Conservation (phyloP, 768 basidiomycete genomes). For the Phaeolepiota aurea region DNA sequence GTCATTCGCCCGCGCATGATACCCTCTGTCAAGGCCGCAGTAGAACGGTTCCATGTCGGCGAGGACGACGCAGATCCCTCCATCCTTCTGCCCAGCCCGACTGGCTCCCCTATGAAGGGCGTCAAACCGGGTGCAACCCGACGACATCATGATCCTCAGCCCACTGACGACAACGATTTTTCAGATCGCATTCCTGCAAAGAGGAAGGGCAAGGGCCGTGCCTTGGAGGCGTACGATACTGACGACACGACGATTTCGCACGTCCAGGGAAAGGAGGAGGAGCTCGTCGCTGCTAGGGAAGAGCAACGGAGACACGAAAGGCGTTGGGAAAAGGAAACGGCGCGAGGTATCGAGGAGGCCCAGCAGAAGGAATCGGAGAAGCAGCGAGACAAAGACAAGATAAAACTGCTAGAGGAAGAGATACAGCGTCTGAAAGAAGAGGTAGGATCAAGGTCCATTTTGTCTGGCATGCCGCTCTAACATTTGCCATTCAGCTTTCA, state of each 20-base stretch:
- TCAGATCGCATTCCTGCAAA: not conserved
- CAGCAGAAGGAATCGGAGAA: constrained; percentile 32
- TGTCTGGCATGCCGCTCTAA: not conserved
- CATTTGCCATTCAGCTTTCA: constrained; percentile 31
- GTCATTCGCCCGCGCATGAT: constrained; percentile 21
- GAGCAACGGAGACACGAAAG: constrained; percentile 39
- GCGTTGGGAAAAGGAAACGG: constrained; percentile 27
- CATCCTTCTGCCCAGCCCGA: constrained; percentile 39
- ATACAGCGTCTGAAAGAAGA: constrained; percentile 50
- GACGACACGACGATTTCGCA: constrained; percentile 37
- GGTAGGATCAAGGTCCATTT: constrained; percentile 21
- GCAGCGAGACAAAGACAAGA: constrained; percentile 51
- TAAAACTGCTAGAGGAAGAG: constrained; percentile 59
- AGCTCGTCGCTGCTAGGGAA: constrained; percentile 46
- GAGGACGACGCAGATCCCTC: constrained; percentile 44
- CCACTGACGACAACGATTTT: constrained; percentile 10
- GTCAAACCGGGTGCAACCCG: not conserved
- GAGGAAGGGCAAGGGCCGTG: constrained; percentile 37
- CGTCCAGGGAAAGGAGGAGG: constrained; percentile 55
- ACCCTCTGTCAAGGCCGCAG: constrained; percentile 40
- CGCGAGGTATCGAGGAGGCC: constrained; percentile 15
- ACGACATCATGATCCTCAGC: constrained; percentile 3
- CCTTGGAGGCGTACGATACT: constrained; percentile 13
- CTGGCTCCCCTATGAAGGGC: constrained; percentile 20
- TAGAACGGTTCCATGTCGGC: constrained; percentile 35